Base-by-base conservation (phyloP, 2,329 filamentous ascomycete species). In the Hymenoscyphus linearis region DNA sequence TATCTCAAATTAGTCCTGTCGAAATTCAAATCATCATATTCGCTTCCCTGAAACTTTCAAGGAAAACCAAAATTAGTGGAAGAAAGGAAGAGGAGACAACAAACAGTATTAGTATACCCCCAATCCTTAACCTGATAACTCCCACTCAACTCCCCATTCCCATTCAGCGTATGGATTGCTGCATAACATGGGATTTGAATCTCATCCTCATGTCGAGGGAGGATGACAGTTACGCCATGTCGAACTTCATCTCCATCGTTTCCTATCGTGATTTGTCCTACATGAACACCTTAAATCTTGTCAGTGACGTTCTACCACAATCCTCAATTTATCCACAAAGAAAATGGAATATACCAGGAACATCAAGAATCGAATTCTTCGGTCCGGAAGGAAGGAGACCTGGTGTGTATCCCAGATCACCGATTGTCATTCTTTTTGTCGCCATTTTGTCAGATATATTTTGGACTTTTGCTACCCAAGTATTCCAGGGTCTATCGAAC, bases 351-450 rank as follows among this genome's bases (percentile, higher is more conserved):
- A 54, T 62, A 66, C 69, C 69, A 62, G 64, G 63, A 10, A 72
- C 67, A 57, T 72, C 69, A 22, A 71, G 67, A 47, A 72, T 70
- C 0, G 70, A 72, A 35, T 71, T 72, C 61, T 68, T 70, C 3
- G 67, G 65, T 16, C 69, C 69, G 16, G 62, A 27, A 31, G 67
- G 64, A 3, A 72, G 55, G 44, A 66, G 64, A 4, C 70, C 69
- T 4, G 70, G 69, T 7, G 59, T 60, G 52, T 72, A 72, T 2
- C 70, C 69, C 12, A 68, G 54, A 52, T 71, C 67, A 56, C 60
- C 59, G 52, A 71, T 71, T 26, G 69, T 69, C 64, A 68, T 67
- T 25, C 65, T 66, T 40, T 60, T 47, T 18, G 44, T 25, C 26
- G 26, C 25, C 25, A 44, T 57, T 35, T 55, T 37, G 5, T 6